Evolutionary conservation across 352 stramenopile species (phyloP), one percentile per base, ranked within the genome.

Genomic region (Phytopythium aichiense): DNA sequence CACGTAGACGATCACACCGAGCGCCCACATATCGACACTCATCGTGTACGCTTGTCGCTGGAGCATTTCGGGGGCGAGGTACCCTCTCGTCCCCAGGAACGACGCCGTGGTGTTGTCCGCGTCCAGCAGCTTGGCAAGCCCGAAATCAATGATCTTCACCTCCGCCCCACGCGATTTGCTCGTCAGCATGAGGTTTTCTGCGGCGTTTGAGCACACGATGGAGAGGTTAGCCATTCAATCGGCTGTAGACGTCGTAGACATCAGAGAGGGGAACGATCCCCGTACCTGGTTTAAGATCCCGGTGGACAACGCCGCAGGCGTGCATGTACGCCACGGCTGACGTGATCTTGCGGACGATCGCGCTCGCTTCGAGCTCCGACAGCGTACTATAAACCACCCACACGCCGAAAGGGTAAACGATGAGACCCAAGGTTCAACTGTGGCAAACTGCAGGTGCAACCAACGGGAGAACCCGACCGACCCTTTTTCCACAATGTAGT

Each of bases 131-230:
- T 99, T 99, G 2, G 91, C 93, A 8, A 99, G 75, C 4, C 97
- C 97, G 85, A 99, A 99, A 74, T 99, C 97, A 65, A 99, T 99
- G 61, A 99, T 98, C 76, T 99, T 99, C 13, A 99, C 81, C 40
- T 89, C 73, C 16, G 89, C 81, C 30, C 81, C 78, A 11, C 75
- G 76, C n/a, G 81, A 82, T 64, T 92, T 91, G 61, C 74, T 89
- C 33, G 86, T 94, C 45, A 96, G 66, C 76, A 96, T 91, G 33
- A 96, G 49, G 45, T 95, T 96, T 63, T 95, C 88, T 79, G n/a
- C 5, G 18, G 20, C 42, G 25, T 30, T 30, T 30, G 25, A 30
- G 3, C 25, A 30, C 25, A 48, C 4, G 20, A 48, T 3, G 5
- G 18, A 48, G 42, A 3, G 42, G 20, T 48, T 22, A 48, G 42